phyloP scores from a whole-genome alignment of 805 yeast genomes.

The Lipomyces mesembrius region DNA sequence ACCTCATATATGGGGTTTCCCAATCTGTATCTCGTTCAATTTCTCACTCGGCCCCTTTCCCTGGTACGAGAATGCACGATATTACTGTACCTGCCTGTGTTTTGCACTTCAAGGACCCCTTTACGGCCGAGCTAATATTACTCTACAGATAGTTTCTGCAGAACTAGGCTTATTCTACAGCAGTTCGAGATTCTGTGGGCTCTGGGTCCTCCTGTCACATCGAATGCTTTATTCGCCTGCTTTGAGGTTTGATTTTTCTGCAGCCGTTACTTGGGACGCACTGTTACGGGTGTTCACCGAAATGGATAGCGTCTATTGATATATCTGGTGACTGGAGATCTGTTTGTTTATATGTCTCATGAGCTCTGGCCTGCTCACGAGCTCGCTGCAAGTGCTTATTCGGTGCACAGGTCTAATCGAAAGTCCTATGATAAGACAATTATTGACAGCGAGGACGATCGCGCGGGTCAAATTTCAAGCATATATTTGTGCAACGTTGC shows the following conservation, averaged over 20 bases:
- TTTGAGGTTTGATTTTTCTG: not conserved
- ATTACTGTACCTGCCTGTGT: not conserved
- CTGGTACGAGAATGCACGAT: not conserved
- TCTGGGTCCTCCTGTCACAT: not conserved
- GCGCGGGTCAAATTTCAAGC: not conserved
- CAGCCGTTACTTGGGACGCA: not conserved
- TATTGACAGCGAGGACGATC: not conserved
- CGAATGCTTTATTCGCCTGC: not conserved
- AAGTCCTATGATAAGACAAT: not conserved
- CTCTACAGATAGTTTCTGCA: not conserved
- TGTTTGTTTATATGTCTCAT: not conserved
- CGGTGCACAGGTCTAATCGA: not conserved
- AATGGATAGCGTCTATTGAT: not conserved
- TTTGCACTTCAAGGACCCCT: not conserved
- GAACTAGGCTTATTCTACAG: not conserved
- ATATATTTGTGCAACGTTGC: slow-evolving; percentile 2
- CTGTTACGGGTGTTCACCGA: not conserved
- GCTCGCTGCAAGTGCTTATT: not conserved
- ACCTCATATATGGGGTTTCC: not conserved
- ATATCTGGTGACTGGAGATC: not conserved
- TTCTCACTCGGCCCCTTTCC: not conserved
- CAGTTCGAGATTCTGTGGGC: not conserved
- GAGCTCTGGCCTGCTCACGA: not conserved
- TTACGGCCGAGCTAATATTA: not conserved
- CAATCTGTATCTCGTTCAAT: not conserved